Evolutionary conservation across 495 filamentous ascomycete species (phyloP), one percentile per base, ranked within the genome.

Genomic region (Penicillium egyptiacum): DNA sequence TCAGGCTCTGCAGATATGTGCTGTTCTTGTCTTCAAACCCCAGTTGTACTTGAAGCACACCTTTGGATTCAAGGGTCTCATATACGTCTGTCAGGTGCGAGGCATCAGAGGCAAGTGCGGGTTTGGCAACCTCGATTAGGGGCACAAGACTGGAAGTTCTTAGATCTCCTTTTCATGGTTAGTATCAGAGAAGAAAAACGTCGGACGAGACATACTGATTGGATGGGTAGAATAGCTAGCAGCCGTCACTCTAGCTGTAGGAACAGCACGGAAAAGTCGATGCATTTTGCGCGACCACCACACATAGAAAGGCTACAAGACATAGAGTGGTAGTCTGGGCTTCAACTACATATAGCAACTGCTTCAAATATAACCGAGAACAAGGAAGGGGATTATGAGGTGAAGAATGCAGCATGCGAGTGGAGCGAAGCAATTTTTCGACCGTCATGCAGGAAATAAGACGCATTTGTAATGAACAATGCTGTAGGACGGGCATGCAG

Each of bases 11-110:
- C 4, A 75, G 57, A 50, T 73, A 75, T 4, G 17, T 23, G 47
- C 72, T 69, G 0, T 62, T 50, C 4, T 59, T 41, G 44, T 72
- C 72, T 0, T 1, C 3, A 39, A 74, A 75, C 2, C 44, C 50
- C 0, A 70, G 62, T 19, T 53, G 58, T 19, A 72, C 37, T 54
- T 71, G 65, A 14, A 73, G 54, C 37, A 68, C 63, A 5, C 70
- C 70, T 28, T 52, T 17, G 1, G 14, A 28, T 11, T 37, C 14
- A 4, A 52, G 50, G 22, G 16, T 19, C 8, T 22, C 11, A 12
- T 49, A 5, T 8, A 49, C 4, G 9, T 10, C 28, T 7, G 28
- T 23, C 8, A 49, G 12, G 17, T 49, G 46, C 10, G 11, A 30
- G 2, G 25, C 16, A 0, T 46, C 44, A 11, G 25, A 25, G 5